Base-by-base conservation (phyloP, 140 eudicot species). In the Oenanthe javanica region DNA sequence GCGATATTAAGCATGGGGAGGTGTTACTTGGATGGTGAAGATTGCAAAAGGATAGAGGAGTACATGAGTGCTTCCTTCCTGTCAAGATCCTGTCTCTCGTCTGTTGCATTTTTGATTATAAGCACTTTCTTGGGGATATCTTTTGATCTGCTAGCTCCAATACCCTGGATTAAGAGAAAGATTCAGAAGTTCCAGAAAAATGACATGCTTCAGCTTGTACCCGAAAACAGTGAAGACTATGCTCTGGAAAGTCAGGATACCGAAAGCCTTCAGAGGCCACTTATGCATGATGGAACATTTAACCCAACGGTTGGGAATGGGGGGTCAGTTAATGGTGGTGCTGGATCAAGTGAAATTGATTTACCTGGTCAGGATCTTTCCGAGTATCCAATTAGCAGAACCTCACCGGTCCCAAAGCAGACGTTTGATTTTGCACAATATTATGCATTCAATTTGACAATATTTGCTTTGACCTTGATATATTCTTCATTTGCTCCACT, bases 1-100 rank as follows among this genome's bases (percentile, higher is more conserved):
- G 90, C 96, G 19, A 82, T 95, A 6, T 75, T 95, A 67, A 89
- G 85, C 43, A 95, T 95, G 99, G 97, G 99, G 51, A 83, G 97
- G 75, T 95, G 99, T 85, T 91, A 95, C 83, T 82, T 95, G 86
- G 99, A 95, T 45, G 99, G 99, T 4, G 99, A 95, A 83, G 99
- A 95, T 85, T 95, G 99, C 87, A 95, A 88, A 82, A 84, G 92
- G 88, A 95, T 95, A 1, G 99, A 93, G 81, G 88, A 95, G 76
- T 95, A 93, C 72, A 87, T 93, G 91, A 92, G 97, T 52, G 92
- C 95, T 21, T 93, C 99, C 2, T 89, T 95, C 83, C 83, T 95
- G 83, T 87, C 99, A 82, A 89, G 90, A 84, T 92, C 99, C 2
- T 95, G 98, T 81, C 97, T 95, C 46, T 93, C 99, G 4, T 92